phyloP scores from a whole-genome alignment of 805 yeast species.

The Myxozyma sirexii region DNA sequence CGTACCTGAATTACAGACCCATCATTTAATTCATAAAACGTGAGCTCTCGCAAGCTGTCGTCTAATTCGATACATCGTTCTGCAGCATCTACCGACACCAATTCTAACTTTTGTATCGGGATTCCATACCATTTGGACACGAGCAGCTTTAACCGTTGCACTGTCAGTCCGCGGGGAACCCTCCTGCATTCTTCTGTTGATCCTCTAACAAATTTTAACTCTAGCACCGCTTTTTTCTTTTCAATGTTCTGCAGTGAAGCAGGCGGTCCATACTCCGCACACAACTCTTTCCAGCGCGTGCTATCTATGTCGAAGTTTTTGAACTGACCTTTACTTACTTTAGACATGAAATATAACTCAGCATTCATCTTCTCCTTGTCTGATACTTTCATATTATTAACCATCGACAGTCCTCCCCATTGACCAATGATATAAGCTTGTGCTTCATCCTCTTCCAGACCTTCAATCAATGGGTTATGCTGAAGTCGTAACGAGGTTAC shows the following conservation, averaged over 20 bases:
- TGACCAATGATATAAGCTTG: constrained; percentile 52
- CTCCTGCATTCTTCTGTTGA: neutral
- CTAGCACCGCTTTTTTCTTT: neutral
- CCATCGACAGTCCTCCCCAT: constrained; percentile 43
- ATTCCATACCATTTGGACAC: constrained; percentile 20
- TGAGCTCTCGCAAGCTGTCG: constrained; percentile 20
- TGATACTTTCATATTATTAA: constrained; percentile 63
- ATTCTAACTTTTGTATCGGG: neutral
- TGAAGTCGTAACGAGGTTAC: constrained; percentile 53
- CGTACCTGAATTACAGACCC: constrained; percentile 9
- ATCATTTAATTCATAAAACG: constrained; percentile 20
- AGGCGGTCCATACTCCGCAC: constrained; percentile 27
- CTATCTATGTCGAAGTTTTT: constrained; percentile 27
- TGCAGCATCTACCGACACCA: constrained; percentile 1
- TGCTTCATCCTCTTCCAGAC: constrained; percentile 36
- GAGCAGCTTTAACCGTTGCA: constrained; percentile 19
- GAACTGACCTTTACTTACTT: constrained; percentile 45
- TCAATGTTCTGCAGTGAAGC: neutral
- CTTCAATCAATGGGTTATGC: constrained; percentile 54
- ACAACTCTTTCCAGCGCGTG: constrained; percentile 50
- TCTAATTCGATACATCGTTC: constrained; percentile 11
- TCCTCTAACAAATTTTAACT: neutral
- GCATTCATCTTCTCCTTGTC: constrained; percentile 58
- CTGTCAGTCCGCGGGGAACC: constrained; percentile 20
- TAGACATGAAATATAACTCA: constrained; percentile 66